Percentiles rank a stretch among this genome's conserved stretches.
Conservation (phyloP, 139 green algal genomes). For the Desmodesmus armatus region DNA sequence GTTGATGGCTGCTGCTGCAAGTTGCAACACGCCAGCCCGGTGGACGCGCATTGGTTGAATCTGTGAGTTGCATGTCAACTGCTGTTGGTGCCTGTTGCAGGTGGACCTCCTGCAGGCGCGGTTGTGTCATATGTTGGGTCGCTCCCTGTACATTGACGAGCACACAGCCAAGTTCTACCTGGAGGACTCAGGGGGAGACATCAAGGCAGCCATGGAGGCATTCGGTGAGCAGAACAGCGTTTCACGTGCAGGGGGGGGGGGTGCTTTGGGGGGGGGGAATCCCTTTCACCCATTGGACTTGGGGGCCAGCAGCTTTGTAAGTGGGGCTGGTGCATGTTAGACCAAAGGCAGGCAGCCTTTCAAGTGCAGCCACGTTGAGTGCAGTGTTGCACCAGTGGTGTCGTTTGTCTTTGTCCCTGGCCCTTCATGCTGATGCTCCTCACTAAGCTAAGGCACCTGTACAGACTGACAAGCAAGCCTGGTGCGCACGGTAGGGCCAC, state of each 20-base stretch:
- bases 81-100: not conserved
- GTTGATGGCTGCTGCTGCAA: too few relatives aligned
- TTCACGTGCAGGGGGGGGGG: too few relatives aligned
- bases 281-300: too few relatives aligned
- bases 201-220: conserved; percentile 50
- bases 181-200: conserved; percentile 45
- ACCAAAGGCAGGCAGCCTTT: not conserved
- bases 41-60: too few relatives aligned
- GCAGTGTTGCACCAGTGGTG: too few relatives aligned
- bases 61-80: not conserved
- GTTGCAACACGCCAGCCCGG: too few relatives aligned
- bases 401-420: too few relatives aligned
- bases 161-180: conserved; percentile 65
- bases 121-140: conserved; percentile 48
- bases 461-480: too few relatives aligned
- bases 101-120: conserved; percentile 37
- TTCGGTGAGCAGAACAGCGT: conserved; percentile 47
- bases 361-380: not conserved
- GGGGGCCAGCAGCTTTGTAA: not conserved
- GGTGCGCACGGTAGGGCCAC: too few relatives aligned
- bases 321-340: not conserved
- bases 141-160: conserved; percentile 51
- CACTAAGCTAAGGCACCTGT: too few relatives aligned
- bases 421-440: too few relatives aligned
- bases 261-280: too few relatives aligned